These are phyloP conservation scores for Boletales sp. DNA, from an alignment of 768 basidiomycete species.

Conservation along the genomic window DNA sequence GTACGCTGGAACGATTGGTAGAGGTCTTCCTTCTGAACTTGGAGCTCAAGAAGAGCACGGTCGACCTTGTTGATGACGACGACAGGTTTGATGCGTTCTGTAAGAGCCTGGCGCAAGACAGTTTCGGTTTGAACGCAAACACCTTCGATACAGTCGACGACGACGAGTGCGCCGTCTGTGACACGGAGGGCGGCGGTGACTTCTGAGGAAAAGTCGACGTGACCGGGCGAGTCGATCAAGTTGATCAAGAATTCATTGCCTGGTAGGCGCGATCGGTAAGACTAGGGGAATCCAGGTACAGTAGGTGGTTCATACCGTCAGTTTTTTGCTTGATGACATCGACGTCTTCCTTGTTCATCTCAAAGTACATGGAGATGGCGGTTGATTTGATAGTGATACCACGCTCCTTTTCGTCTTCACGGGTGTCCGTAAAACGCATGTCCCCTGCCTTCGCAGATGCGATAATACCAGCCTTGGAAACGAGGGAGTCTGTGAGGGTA, in stretches of 20 bases:
- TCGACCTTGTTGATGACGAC: slow-evolving; percentile 99
- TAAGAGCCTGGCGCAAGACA: slow-evolving; percentile 93
- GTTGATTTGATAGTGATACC: slow-evolving; percentile 99
- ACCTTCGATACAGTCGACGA: slow-evolving; percentile 99
- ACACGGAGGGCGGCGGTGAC: slow-evolving; percentile 99
- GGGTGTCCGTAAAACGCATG: slow-evolving; percentile 94
- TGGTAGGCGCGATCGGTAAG: slow-evolving; percentile 22
- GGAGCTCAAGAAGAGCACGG: slow-evolving; percentile 97
- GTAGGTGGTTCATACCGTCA: slow-evolving; percentile 50
- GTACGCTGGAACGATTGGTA: slow-evolving; percentile 98
- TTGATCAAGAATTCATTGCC: slow-evolving; percentile 99
- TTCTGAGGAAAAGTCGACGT: slow-evolving; percentile 99
- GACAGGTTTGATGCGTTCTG: slow-evolving; percentile 99
- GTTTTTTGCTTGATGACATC: slow-evolving; percentile 90
- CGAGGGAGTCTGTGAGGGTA: slow-evolving; percentile 96
- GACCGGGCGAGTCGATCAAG: slow-evolving; percentile 98
- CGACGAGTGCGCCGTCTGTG: slow-evolving; percentile 98
- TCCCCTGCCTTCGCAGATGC: slow-evolving; percentile 93
- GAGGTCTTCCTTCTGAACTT: slow-evolving; percentile 93
- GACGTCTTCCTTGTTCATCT: slow-evolving; percentile 88
- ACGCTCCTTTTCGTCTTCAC: slow-evolving; percentile 98
- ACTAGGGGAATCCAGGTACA: background rate
- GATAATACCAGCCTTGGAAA: slow-evolving; percentile 99
- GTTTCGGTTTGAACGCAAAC: slow-evolving; percentile 99
- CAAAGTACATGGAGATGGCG: slow-evolving; percentile 99